Evolutionary conservation across 441 rosid genomes (phyloP).

Genomic region (Hura crepitans): DNA sequence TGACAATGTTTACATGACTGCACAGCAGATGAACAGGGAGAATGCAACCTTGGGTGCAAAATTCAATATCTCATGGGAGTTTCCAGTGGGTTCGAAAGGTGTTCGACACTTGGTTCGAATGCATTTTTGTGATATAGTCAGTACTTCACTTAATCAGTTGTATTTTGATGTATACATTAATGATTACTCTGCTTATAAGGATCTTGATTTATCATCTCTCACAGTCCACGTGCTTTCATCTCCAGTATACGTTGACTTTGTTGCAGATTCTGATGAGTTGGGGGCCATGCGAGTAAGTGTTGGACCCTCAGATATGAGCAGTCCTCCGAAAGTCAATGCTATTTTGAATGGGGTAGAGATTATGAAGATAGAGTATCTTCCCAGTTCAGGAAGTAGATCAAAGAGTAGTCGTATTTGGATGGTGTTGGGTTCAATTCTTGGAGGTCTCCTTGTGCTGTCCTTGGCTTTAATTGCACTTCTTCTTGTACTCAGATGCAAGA

Average conservation of each 20-base stretch:
- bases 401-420: conserved; percentile 50
- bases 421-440: conserved; percentile 51
- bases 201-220: conserved; percentile 70
- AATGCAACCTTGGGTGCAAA: conserved; percentile 31
- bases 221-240: conserved; percentile 58
- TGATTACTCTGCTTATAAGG: conserved; percentile 48
- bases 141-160: conserved; percentile 62
- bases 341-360: conserved; percentile 84
- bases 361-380: conserved; percentile 53
- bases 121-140: conserved; percentile 89
- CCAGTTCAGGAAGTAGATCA: conserved; percentile 20
- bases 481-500: conserved; percentile 40
- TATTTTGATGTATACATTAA: conserved; percentile 75
- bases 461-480: conserved; percentile 30
- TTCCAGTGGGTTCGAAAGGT: conserved; percentile 45
- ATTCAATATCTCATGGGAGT: conserved; percentile 75
- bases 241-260: conserved; percentile 65
- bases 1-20: conserved; percentile 74
- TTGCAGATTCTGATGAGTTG: conserved; percentile 48
- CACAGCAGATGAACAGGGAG: conserved; percentile 70
- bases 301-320: conserved; percentile 78
- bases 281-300: conserved; percentile 57
- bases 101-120: conserved; percentile 60
- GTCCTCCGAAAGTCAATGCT: conserved; percentile 45
- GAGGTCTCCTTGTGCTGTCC: conserved; percentile 42